Evolutionary conservation across 768 basidiomycete species (phyloP).

Genomic region (Amanita exitialis): DNA sequence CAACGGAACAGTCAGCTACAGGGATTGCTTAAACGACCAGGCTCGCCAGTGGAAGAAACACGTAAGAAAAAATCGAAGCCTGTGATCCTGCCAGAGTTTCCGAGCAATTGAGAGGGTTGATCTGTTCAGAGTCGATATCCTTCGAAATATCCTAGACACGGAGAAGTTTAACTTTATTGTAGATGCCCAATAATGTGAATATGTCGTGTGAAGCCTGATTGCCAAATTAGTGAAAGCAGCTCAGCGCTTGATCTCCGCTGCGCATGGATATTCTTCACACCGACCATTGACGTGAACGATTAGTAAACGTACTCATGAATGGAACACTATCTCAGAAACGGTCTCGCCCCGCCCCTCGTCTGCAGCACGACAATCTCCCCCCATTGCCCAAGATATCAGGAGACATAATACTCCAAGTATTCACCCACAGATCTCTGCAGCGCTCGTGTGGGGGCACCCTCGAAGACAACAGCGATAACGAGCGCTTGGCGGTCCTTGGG

Average conservation of each 20-base stretch:
- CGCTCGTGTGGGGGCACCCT: constrained; percentile 21
- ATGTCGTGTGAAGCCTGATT: constrained; percentile 2
- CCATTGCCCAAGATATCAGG: constrained; percentile 36
- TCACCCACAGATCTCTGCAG: constrained; percentile 58
- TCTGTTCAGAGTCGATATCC: no score
- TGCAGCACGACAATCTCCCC: constrained; percentile 17
- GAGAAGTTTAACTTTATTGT: not conserved
- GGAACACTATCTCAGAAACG: constrained; percentile 3
- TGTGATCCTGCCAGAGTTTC: constrained; percentile 22
- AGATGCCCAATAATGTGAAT: not conserved
- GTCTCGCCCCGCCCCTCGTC: not conserved
- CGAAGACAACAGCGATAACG: constrained; percentile 43
- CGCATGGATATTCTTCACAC: constrained; percentile 4
- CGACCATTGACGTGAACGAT: not conserved
- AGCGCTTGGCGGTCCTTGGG: constrained; percentile 45
- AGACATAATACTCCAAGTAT: constrained; percentile 55
- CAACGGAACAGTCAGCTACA: constrained; percentile 4
- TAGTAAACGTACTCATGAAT: constrained; percentile 2
- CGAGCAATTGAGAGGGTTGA: constrained; percentile 16
- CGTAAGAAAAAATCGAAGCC: constrained; percentile 29
- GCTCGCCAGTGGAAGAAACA: constrained; percentile 15
- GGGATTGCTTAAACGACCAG: constrained; percentile 25
- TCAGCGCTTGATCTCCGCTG: not conserved
- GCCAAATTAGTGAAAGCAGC: not conserved
- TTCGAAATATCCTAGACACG: constrained; percentile 9